These are phyloP conservation scores for Groenewaldozyma sp. DNA, from an alignment of 1,139 yeast genomes.

Conservation along the genomic window DNA sequence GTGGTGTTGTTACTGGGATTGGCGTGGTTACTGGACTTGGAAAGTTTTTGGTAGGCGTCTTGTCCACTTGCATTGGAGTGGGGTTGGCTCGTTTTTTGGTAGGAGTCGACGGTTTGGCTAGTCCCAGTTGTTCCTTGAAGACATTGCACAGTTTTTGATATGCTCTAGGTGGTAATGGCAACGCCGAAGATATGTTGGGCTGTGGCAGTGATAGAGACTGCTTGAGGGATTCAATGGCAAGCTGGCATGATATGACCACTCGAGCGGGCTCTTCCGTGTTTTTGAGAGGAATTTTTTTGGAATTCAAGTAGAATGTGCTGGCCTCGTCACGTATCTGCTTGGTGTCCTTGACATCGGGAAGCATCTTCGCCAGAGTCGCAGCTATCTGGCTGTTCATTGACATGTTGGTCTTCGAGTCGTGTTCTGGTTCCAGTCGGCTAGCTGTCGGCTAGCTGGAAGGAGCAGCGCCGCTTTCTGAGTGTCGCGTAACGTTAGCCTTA, in stretches of 20 bases:
- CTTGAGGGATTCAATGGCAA: constrained; percentile 25
- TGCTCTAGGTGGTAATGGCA: constrained; percentile 26
- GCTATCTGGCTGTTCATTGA: constrained; percentile 1
- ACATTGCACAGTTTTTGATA: constrained; percentile 19
- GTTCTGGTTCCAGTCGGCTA: too few relatives aligned
- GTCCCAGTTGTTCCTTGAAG: constrained; percentile 18
- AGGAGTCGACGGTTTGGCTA: neutral
- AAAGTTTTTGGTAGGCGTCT: neutral
- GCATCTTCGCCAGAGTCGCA: constrained; percentile 4
- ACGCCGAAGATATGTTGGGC: constrained; percentile 18
- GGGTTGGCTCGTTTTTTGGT: constrained; percentile 3
- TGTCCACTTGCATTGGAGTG: constrained; percentile 3
- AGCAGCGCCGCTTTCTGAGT: too few relatives aligned
- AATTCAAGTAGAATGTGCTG: constrained; percentile 12
- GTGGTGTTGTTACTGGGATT: constrained; percentile 2
- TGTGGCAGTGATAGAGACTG: constrained; percentile 14
- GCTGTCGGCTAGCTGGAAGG: too few relatives aligned
- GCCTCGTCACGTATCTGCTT: constrained; percentile 9
- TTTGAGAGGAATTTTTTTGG: constrained; percentile 17
- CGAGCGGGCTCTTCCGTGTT: constrained; percentile 29
- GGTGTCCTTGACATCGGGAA: constrained; percentile 4
- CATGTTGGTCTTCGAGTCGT: neutral
- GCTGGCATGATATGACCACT: constrained; percentile 23
- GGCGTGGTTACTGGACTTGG: neutral
- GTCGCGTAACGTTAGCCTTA: too few relatives aligned